phyloP scores from a whole-genome alignment of 768 basidiomycete species.

The Pleurotus citrinopileatus region DNA sequence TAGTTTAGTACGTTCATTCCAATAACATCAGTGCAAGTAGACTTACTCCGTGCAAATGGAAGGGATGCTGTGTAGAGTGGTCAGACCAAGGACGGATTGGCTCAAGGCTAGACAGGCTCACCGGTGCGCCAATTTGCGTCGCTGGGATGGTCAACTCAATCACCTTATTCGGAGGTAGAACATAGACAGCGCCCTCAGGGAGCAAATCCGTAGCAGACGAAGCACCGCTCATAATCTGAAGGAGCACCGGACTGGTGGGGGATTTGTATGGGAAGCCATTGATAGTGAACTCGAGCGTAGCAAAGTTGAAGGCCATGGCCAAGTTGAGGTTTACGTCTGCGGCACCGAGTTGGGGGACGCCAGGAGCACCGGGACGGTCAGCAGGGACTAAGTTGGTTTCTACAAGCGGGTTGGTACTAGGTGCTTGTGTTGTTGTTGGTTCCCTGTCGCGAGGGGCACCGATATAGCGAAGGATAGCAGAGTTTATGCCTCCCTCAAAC shows the following conservation, averaged over 20 bases:
- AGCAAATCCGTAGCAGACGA: conserved; percentile 43
- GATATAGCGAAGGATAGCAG: conserved; percentile 49
- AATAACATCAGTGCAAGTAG: neutral
- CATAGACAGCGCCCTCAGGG: conserved; percentile 44
- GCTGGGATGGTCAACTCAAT: conserved; percentile 29
- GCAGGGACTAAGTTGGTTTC: conserved; percentile 31
- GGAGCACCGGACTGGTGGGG: conserved; percentile 49
- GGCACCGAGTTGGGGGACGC: conserved; percentile 16
- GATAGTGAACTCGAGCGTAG: conserved; percentile 19
- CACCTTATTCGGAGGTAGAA: conserved; percentile 41
- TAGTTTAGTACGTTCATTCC: neutral
- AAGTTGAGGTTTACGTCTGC: conserved; percentile 23
- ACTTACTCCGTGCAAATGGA: conserved; percentile 36
- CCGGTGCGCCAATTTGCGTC: conserved; percentile 34
- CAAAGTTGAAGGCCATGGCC: conserved; percentile 17
- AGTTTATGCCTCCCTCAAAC: conserved; percentile 42
- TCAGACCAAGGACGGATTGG: neutral
- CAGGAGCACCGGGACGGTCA: conserved; percentile 24
- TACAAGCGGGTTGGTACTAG: conserved; percentile 20
- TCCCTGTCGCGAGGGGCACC: conserved; percentile 33
- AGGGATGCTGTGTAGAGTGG: conserved; percentile 27
- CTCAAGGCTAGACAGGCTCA: conserved; percentile 16
- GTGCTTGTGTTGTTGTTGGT: conserved; percentile 27
- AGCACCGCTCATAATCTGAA: conserved; percentile 58
- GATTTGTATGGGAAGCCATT: conserved; percentile 29